Base-by-base conservation (phyloP, 164 flowering plant genomes). In the Macadamia integrifolia region DNA sequence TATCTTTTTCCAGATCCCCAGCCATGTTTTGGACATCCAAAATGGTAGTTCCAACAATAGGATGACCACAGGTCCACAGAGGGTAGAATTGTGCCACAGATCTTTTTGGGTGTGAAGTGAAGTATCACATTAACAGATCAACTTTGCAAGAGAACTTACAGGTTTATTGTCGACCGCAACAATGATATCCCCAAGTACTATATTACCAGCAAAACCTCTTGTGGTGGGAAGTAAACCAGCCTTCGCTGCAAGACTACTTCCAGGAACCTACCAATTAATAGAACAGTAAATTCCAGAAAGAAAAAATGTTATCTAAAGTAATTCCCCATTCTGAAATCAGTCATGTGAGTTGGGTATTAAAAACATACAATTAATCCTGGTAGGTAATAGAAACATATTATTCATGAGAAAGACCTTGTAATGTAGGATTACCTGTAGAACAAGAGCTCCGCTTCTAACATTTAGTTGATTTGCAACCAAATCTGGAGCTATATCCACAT, bases 191-290 rank as follows among this genome's bases (percentile, higher is more conserved):
- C 97, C 97, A 13, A 90, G 88, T 28, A 91, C 48, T 52, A 93
- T 90, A 61, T 87, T 93, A 56, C 98, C 97, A 61, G 96, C 88
- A 78, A 93, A 90, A 30, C 98, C 97, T 78, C 97, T 84, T 3
- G 86, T 77, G 6, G 95, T 93, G 17, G 98, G 84, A 69, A 76
- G 79, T 67, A 93, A 35, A 29, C 98, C 97, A 62, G 90, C 94
- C 79, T 90, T 87, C 60, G 90, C 94, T 60, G 92, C 97, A 68
- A 77, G 69, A 78, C 97, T 84, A 71, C 84, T 84, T 69, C 66
- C 82, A 23, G 90, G 97, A 66, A 93, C 93, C 97, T 93, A 74
- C 29, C 65, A 46, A 43, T 43, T 43, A 14, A 48, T 2, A 44
- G 32, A 11, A 64, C 18, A n/a, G 66, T 15, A 58, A 72, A 67